Evolutionary conservation across 805 yeast species (phyloP).

Genomic region (Starmera dryadoides): DNA sequence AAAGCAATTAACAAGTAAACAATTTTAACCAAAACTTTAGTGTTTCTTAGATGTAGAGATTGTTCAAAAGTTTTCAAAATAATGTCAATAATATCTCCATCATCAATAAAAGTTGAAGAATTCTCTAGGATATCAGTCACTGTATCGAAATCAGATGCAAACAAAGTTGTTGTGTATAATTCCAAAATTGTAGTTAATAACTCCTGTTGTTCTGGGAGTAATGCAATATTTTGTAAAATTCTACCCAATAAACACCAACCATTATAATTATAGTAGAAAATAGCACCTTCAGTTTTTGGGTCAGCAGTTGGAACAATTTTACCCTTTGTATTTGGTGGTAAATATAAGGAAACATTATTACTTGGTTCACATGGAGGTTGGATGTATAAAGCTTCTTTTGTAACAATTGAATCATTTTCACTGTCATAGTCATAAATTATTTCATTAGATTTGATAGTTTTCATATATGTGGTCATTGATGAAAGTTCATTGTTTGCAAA

Average conservation of each 20-base stretch:
- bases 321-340: slow-evolving; percentile 60
- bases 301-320: slow-evolving; percentile 51
- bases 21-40: slow-evolving; percentile 36
- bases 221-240: slow-evolving; percentile 51
- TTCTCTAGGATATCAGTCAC: slow-evolving; percentile 31
- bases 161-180: slow-evolving; percentile 40
- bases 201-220: slow-evolving; percentile 28
- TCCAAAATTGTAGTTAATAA: slow-evolving; percentile 42
- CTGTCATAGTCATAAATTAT: slow-evolving; percentile 37
- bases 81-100: slow-evolving; percentile 55
- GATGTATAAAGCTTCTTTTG: slow-evolving; percentile 40
- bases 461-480: slow-evolving; percentile 56
- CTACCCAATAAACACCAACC: slow-evolving; percentile 90
- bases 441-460: slow-evolving; percentile 31
- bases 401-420: slow-evolving; percentile 43
- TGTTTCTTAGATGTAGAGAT: slow-evolving; percentile 49
- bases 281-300: slow-evolving; percentile 34
- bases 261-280: slow-evolving; percentile 66
- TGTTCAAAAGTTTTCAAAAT: slow-evolving; percentile 63
- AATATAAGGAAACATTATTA: slow-evolving; percentile 32
- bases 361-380: slow-evolving; percentile 51
- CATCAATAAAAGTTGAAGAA: slow-evolving; percentile 37
- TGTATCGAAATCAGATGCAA: slow-evolving; percentile 29
- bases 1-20: slow-evolving; percentile 43
- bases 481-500: slow-evolving; percentile 60